A percentile compares a stretch with the other conserved stretches of the same genome.
Conservation (phyloP, 2,329 filamentous ascomycete genomes). For the Pezicula rhizophila region DNA sequence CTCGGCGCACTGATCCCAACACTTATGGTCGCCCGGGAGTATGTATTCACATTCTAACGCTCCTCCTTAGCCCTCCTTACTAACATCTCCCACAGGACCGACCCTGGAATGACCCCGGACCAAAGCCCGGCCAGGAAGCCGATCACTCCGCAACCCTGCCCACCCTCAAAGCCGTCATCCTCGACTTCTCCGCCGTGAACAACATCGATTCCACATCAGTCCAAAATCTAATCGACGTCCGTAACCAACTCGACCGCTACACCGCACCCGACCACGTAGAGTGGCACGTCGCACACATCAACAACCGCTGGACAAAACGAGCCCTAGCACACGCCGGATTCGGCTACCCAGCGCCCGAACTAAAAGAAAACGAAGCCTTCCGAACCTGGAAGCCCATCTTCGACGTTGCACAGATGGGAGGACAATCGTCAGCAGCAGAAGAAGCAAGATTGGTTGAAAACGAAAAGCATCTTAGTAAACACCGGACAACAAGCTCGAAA, state of each 20-base stretch:
- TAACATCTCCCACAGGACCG: slow-evolving; percentile 47
- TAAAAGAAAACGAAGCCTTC: slow-evolving; percentile 29
- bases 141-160: slow-evolving; percentile 50
- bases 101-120: slow-evolving; percentile 92
- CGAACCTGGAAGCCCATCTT: slow-evolving; percentile 88
- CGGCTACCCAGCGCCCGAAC: slow-evolving; percentile 62
- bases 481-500: slow-evolving; percentile 10
- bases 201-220: slow-evolving; percentile 90
- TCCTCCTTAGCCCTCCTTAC: background rate
- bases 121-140: slow-evolving; percentile 45
- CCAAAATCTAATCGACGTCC: slow-evolving; percentile 87
- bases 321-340: slow-evolving; percentile 84
- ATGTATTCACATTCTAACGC: background rate
- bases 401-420: slow-evolving; percentile 80
- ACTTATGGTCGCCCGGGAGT: slow-evolving; percentile 54
- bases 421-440: slow-evolving; percentile 62
- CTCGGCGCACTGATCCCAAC: slow-evolving; percentile 68
- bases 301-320: slow-evolving; percentile 90
- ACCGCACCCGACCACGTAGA: slow-evolving; percentile 75
- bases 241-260: slow-evolving; percentile 87
- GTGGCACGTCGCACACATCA: slow-evolving; percentile 94
- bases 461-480: slow-evolving; percentile 36
- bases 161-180: slow-evolving; percentile 78
- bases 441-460: slow-evolving; percentile 60
- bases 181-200: slow-evolving; percentile 91